Evolutionary conservation across 768 basidiomycete genomes (phyloP), one percentile per base, ranked within the genome.

Genomic region (Roridomyces roridus): DNA sequence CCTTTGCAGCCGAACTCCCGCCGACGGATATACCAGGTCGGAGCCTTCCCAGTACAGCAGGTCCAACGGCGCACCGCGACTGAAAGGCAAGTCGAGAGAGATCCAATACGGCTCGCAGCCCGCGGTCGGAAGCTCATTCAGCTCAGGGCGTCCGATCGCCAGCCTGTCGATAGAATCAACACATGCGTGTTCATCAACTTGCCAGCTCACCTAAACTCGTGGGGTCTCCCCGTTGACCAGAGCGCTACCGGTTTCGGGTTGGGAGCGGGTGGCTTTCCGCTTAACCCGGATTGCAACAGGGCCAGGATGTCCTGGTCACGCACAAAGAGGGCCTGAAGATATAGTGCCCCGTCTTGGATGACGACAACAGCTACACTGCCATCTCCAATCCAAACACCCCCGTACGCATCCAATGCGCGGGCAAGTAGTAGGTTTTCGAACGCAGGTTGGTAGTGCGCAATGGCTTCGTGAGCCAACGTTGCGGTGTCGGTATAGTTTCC

Each of bases 201-300:
- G n/a, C n/a, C n/a, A n/a, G n/a, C 26, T 49, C 20, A 72, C 73
- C 77, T 72, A 59, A 79, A 80, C 57, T 79, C 73, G 26, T 74
- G 65, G 11, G 64, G 59, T 35, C 76, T 67, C 9, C 72, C 73
- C 4, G 76, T 77, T 6, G 67, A 65, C 80, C 78, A 80, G 1
- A 75, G 62, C 11, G 71, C 66, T 9, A 73, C 60, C 41, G 70
- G 58, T 37, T 34, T 60, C 41, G 23, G 25, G 24, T 41, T 51
- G 31, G 31, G 31, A 18, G 31, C 35, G 36, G 46, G 48, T 28
- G 42, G 65, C 46, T 21, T 51, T 34, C 56, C 31, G 10, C 11
- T 15, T 8, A 34, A 2, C 11, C 11, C 31, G 15, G 31, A 53
- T 48, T 75, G 73, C 42, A 79, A 58, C 23, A 71, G 55, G 28